Base-by-base conservation (phyloP, 257 asterid genomes). In the Capsicum rhomboideum region DNA sequence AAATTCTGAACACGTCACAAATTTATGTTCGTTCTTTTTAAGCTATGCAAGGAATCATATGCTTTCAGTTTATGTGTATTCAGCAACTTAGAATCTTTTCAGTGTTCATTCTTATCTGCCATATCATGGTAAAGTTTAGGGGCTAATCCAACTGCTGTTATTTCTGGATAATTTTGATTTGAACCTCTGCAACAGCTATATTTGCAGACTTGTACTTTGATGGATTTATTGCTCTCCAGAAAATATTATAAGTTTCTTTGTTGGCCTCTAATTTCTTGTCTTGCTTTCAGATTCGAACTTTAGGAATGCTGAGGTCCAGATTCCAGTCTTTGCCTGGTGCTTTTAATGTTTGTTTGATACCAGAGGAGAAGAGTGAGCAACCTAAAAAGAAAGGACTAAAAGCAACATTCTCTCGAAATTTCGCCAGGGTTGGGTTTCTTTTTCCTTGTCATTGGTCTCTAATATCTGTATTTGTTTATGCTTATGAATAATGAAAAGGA, bases 221-320 rank as follows among this genome's bases (percentile, higher is more conserved):
- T 71, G 54, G 34, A 40, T 20, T 71, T 0, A 40, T 40, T 71
- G 54, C 55, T 71, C 54, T 44, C 18, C 10, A 31, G 31, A 71
- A n/a, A 71, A 71, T 50, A 71, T 40, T n/a, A n/a, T 54, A 50
- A 4, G 34, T 85, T 53, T 84, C 42, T 85, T 83, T 40, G 46
- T 80, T 82, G 86, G 64, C 80, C 80, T 64, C 83, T 86, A 67
- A 59, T 79, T 69, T 58, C 67, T 50, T 29, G n/a, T 87, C 34
- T 79, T 63, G 67, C 84, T 68, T 91, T 82, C 94, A 97, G 99
- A 97, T 97, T 85, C 95, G 99, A 84, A 97, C 99, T 18, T 84
- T 97, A 20, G 99, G 97, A 85, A 97, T 97, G 99, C 94, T 97
- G 89, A 88, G 99, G 87, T 97, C 99, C 84, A 90, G 98, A 20